These are phyloP conservation scores for Pulveroboletus frians DNA, from an alignment of 768 basidiomycete species.

Conservation along the genomic window DNA sequence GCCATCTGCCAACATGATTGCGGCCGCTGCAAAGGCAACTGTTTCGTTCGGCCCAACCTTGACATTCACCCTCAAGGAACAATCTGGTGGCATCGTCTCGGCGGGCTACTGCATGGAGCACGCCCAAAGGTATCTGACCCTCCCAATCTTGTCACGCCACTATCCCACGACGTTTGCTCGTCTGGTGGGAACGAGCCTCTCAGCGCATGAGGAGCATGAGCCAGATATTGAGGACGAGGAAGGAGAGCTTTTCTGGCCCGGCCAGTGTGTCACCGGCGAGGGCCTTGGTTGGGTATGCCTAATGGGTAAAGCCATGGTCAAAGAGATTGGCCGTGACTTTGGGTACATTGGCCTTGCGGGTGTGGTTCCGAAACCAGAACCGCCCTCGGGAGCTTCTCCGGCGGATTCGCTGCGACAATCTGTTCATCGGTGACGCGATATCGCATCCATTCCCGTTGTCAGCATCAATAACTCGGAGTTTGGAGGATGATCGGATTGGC, in stretches of 20 bases:
- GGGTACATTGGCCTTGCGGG: conserved; percentile 70
- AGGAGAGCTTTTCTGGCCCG: conserved; percentile 83
- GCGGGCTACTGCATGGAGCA: conserved; percentile 40
- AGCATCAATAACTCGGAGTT: conserved; percentile 23
- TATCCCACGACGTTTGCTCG: conserved; percentile 75
- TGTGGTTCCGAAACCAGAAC: conserved; percentile 64
- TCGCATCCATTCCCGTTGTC: conserved; percentile 19
- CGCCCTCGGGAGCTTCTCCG: conserved; percentile 28
- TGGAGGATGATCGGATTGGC: conserved; percentile 27
- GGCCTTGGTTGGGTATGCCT: conserved; percentile 85
- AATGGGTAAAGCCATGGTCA: conserved; percentile 83
- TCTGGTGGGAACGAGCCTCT: conserved; percentile 60
- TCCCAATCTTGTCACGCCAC: conserved; percentile 62
- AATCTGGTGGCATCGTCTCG: conserved; percentile 36
- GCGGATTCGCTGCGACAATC: conserved; percentile 30
- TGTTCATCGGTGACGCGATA: conserved; percentile 27
- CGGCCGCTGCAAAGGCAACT: conserved; percentile 29
- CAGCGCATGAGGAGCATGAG: conserved; percentile 65
- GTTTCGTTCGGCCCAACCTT: conserved; percentile 26
- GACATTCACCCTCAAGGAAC: conserved; percentile 25
- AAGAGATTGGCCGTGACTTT: conserved; percentile 71
- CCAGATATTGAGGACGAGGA: conserved; percentile 83
- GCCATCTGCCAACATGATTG: conserved; percentile 25
- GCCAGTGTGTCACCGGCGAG: conserved; percentile 65
- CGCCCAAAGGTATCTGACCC: conserved; percentile 52